Evolutionary conservation across 2,329 filamentous ascomycete species (phyloP), one percentile per base, ranked within the genome.

Genomic region (Fusarium ramigenum): DNA sequence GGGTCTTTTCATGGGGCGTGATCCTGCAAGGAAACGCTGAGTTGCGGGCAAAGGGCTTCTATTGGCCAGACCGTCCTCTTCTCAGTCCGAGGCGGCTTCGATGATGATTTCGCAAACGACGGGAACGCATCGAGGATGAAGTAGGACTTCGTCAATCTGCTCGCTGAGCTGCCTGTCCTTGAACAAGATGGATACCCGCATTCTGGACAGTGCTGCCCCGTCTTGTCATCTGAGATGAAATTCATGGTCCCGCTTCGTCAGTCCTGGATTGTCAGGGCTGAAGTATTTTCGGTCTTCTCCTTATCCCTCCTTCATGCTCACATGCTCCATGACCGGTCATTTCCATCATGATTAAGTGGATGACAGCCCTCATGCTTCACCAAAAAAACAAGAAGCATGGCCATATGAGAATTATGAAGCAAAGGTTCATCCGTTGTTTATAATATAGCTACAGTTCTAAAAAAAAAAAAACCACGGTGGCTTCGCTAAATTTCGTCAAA

Each of bases 191-290:
- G 49, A 28, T 57, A 25, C 50, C 56, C 16, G 19, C 19, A 36
- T 59, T 21, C 25, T 66, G 30, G 30, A 66, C 56, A 70, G 36
- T 30, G 11, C 25, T 34, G 30, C 14, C 43, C 16, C 34, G 46
- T 32, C 36, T 47, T 50, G 56, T 57, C 36, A 50, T 49, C 30
- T 34, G 46, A 30, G 30, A 52, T 30, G 46, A 61, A 44, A 39
- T 44, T 37, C 25, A 57, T 37, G 40, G 30, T 69, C 44, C 49
- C 46, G 58, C 40, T 58, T 62, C 42, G n/a, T 72, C 64, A 72
- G 60, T 69, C 72, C 68, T 72, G 57, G 37, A 69, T 69, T 44
- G 25, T 74, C 72, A 72, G 63, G 71, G 63, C 68, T 72, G 72
- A 64, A 46, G 34, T 47, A 37, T 62, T n/a, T 36, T 25, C 50